Conservation (phyloP, 345 rosid species). For the Ceriops zippeliana region DNA sequence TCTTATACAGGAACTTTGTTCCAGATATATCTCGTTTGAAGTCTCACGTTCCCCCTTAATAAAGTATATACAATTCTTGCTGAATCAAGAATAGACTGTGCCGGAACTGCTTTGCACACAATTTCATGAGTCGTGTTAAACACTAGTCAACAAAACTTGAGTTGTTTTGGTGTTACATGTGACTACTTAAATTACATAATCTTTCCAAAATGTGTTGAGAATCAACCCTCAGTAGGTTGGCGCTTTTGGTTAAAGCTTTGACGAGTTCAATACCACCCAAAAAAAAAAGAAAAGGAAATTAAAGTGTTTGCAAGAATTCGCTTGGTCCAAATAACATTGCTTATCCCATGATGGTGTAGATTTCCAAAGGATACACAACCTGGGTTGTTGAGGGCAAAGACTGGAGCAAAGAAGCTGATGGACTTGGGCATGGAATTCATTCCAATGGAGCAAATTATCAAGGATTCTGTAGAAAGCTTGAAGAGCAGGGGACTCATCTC, state of each 20-base stretch:
- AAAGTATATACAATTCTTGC: too few relatives aligned
- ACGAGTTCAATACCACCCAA: too few relatives aligned
- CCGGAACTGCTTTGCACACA: too few relatives aligned
- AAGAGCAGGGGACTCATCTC: constrained; percentile 69
- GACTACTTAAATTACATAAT: too few relatives aligned
- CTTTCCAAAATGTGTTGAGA: background rate
- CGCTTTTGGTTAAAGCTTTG: background rate
- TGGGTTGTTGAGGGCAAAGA: constrained; percentile 62
- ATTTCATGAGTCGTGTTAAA: too few relatives aligned
- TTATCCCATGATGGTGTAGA: constrained; percentile 20
- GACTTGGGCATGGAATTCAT: constrained; percentile 72
- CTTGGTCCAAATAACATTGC: background rate
- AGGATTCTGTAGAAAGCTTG: constrained; percentile 69
- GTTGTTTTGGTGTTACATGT: too few relatives aligned
- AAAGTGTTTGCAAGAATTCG: background rate
- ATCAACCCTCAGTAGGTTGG: background rate
- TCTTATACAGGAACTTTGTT: background rate
- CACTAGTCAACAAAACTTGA: too few relatives aligned
- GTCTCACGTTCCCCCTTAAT: too few relatives aligned
- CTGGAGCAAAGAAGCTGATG: constrained; percentile 64
- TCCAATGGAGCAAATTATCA: constrained; percentile 80
- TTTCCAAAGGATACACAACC: constrained; percentile 82
- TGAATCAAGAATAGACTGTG: too few relatives aligned
- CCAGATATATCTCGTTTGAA: background rate
- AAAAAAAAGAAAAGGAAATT: too few relatives aligned